Percentiles rank a stretch among this genome's conserved stretches.
These are phyloP conservation scores for Scedosporium apiospermum DNA, from an alignment of 2,329 filamentous ascomycete species.

Conservation along the genomic window DNA sequence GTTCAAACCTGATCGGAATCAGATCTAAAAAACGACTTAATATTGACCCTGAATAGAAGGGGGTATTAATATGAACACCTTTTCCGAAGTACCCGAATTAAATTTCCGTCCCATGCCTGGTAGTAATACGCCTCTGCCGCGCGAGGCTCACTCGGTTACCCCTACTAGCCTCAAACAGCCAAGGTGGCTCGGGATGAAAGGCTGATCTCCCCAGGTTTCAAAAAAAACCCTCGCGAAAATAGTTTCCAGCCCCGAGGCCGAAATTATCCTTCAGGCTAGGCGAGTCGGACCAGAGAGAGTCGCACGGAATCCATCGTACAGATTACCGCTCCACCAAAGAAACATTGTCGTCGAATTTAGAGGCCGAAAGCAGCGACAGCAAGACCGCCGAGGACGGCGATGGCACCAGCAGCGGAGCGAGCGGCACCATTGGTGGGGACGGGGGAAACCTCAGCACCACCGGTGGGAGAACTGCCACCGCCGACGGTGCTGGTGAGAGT, in stretches of 20 bases:
- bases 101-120: background rate
- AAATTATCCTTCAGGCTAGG: background rate
- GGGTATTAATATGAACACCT: background rate
- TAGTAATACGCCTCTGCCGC: background rate
- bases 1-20: background rate
- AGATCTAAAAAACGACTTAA: background rate
- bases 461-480: slow-evolving; percentile 11
- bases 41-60: background rate
- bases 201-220: background rate
- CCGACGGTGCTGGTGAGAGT: slow-evolving; percentile 10
- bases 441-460: slow-evolving; percentile 6
- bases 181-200: background rate
- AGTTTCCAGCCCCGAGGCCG: background rate
- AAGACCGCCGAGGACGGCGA: slow-evolving; percentile 4
- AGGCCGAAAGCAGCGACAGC: slow-evolving; percentile 6
- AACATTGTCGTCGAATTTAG: slow-evolving; percentile 7
- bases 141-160: background rate
- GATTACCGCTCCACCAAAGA: slow-evolving; percentile 4
- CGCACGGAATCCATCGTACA: slow-evolving; percentile 3
- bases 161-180: slow-evolving; percentile 1
- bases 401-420: background rate
- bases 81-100: slow-evolving; percentile 1
- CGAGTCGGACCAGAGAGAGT: background rate
- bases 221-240: background rate
- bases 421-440: slow-evolving; percentile 2